phyloP scores from a whole-genome alignment of 345 rosid genomes.

The Boechera stricta region DNA sequence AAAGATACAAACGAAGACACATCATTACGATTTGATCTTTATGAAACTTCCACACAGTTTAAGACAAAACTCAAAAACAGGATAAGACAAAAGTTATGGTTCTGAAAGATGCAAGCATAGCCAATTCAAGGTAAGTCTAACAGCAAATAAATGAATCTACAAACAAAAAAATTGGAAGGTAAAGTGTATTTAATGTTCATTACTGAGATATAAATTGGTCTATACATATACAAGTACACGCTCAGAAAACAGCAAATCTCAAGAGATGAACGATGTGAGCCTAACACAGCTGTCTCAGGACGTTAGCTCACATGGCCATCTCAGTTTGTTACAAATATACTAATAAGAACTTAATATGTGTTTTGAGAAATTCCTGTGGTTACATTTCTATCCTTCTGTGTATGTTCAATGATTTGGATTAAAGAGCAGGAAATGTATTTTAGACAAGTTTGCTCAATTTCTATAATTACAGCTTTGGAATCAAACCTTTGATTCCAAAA shows the following conservation, averaged over 20 bases:
- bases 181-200: background rate
- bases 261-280: no score
- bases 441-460: no score
- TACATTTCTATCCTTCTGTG: no score
- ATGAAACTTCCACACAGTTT: background rate
- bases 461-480: no score
- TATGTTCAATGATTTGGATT: no score
- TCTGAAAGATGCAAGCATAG: conserved; percentile 5
- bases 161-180: background rate
- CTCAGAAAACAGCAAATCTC: background rate
- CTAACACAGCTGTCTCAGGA: no score
- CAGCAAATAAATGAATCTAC: background rate
- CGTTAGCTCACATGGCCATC: no score
- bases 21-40: background rate
- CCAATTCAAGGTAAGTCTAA: background rate
- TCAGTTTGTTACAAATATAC: no score
- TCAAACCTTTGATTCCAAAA: no score
- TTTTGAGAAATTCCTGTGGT: no score
- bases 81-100: background rate
- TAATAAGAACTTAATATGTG: no score
- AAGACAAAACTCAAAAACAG: background rate
- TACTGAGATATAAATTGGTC: background rate
- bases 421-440: no score
- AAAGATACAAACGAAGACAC: conserved; percentile 35
- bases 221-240: background rate